Percentiles rank a stretch among this genome's conserved stretches.
Conservation (phyloP, 2,329 filamentous ascomycete species). For the Pleochaeta shiraiana region DNA sequence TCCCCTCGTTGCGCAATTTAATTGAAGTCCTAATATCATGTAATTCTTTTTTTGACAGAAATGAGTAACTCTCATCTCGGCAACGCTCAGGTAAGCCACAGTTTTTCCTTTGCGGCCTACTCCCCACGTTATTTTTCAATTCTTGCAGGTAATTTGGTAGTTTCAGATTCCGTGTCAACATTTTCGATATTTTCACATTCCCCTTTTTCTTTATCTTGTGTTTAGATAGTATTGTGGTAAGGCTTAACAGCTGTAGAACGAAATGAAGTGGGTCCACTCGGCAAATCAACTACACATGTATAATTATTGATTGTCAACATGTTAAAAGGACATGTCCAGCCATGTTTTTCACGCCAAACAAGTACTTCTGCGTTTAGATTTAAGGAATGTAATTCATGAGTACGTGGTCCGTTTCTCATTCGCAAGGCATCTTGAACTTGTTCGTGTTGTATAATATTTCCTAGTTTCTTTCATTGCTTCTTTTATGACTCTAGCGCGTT, state of each 20-base stretch:
- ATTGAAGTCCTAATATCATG: not conserved
- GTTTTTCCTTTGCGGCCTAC: not conserved
- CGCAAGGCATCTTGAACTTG: slow-evolving; percentile 4
- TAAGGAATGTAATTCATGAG: not conserved
- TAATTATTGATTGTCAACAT: not conserved
- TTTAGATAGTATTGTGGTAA: not conserved
- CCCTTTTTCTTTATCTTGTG: not conserved
- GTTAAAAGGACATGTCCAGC: slow-evolving; percentile 1
- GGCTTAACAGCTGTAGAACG: not conserved
- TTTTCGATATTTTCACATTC: too few relatives aligned
- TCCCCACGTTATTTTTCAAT: not conserved
- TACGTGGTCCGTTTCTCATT: slow-evolving; percentile 2
- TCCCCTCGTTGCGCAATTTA: not conserved
- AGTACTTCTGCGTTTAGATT: slow-evolving; percentile 1
- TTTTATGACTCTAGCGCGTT: not conserved
- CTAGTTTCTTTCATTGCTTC: slow-evolving; percentile 6
- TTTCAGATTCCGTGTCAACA: too few relatives aligned
- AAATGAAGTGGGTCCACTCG: not conserved
- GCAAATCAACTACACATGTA: not conserved
- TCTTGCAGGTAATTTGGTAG: too few relatives aligned
- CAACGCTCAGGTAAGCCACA: not conserved
- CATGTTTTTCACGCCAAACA: slow-evolving; percentile 6
- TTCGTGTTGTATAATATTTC: not conserved
- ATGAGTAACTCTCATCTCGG: not conserved
- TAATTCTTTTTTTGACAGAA: not conserved